Evolutionary conservation across 495 filamentous ascomycete species (phyloP).

Genomic region (Mycothermus thermophilus): DNA sequence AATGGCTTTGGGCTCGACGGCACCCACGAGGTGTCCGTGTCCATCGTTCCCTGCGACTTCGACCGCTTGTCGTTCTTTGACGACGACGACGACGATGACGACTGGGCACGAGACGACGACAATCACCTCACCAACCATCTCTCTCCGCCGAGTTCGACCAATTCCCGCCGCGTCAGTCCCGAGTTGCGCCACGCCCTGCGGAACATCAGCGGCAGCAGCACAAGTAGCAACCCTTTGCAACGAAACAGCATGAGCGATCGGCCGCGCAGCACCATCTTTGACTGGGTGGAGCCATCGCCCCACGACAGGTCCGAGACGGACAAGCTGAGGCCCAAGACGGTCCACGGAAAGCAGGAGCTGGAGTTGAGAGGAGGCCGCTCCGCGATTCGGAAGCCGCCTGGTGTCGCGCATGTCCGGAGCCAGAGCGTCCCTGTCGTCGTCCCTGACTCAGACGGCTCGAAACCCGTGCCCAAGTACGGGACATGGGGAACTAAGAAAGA

Average conservation of each 20-base stretch:
- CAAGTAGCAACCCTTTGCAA: slow-evolving; percentile 16
- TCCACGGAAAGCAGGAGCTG: slow-evolving; percentile 76
- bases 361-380: slow-evolving; percentile 60
- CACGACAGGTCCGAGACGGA: slow-evolving; percentile 39
- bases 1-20: slow-evolving; percentile 11
- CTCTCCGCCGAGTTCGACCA: slow-evolving; percentile 41
- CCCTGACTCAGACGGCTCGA: slow-evolving; percentile 43
- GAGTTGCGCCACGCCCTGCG: slow-evolving; percentile 29
- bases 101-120: slow-evolving; percentile 46
- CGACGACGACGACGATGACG: slow-evolving; percentile 51
- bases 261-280: slow-evolving; percentile 56
- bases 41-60: slow-evolving; percentile 23
- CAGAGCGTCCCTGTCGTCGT: slow-evolving; percentile 87
- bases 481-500: slow-evolving; percentile 79
- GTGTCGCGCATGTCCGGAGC: slow-evolving; percentile 69
- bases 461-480: slow-evolving; percentile 62
- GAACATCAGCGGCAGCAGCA: slow-evolving; percentile 28
- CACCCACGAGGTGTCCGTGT: slow-evolving; percentile 4
- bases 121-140: slow-evolving; percentile 35
- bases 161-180: slow-evolving; percentile 33
- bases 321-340: slow-evolving; percentile 64
- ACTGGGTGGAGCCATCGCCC: slow-evolving; percentile 66
- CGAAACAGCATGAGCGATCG: slow-evolving; percentile 28
- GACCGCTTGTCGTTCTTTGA: slow-evolving; percentile 41
- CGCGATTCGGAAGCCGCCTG: slow-evolving; percentile 60